Conservation (phyloP, 768 basidiomycete genomes). For the Trametes maxima region DNA sequence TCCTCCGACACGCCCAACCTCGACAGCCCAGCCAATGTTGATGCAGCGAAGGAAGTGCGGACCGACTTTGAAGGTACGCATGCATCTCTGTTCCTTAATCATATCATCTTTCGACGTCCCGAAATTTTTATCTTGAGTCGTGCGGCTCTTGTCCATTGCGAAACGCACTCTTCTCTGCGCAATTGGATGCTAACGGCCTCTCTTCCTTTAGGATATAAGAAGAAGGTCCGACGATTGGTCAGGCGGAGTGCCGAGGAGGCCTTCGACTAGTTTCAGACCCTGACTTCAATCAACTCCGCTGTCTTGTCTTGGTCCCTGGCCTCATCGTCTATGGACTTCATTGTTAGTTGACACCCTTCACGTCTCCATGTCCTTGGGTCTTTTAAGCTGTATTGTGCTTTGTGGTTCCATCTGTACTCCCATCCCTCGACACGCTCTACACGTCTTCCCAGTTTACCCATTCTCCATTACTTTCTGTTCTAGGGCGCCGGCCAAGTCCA, state of each 20-base stretch:
- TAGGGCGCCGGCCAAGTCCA: neutral
- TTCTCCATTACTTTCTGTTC: neutral
- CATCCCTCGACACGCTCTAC: conserved; percentile 2
- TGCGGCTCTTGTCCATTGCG: no score
- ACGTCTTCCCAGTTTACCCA: neutral
- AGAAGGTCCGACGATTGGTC: conserved; percentile 92
- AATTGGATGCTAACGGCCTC: neutral
- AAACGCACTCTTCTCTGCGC: no score
- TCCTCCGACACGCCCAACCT: conserved; percentile 90
- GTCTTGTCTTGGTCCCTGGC: neutral
- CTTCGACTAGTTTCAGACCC: conserved; percentile 50
- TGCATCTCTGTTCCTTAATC: neutral
- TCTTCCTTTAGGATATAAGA: conserved; percentile 70
- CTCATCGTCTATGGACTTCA: conserved; percentile 12
- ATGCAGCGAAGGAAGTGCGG: conserved; percentile 89
- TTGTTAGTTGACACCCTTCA: conserved; percentile 9
- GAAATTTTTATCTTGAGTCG: no score
- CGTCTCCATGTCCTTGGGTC: conserved; percentile 7
- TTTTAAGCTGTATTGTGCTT: conserved; percentile 21
- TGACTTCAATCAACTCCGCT: neutral
- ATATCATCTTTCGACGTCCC: neutral
- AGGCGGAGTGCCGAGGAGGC: conserved; percentile 89
- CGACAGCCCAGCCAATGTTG: conserved; percentile 95
- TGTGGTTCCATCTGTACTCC: neutral
- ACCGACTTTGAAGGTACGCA: conserved; percentile 59